Conservation (phyloP, 2,329 filamentous ascomycete genomes). For the Fusarium sp. region DNA sequence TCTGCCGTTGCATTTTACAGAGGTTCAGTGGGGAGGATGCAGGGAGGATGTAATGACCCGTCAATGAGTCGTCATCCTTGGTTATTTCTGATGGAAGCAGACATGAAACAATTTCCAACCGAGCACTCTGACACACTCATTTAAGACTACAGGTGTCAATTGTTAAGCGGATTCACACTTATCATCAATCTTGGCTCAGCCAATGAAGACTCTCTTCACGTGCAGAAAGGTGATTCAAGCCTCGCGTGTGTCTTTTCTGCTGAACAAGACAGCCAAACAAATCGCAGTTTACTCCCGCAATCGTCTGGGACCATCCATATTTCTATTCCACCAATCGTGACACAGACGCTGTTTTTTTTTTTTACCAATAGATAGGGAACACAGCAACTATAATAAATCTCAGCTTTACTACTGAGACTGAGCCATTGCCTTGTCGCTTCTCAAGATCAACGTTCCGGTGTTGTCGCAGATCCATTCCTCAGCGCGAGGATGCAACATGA, state of each 20-base stretch:
- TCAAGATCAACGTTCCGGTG: not conserved
- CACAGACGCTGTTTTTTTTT: not conserved
- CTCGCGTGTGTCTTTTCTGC: not conserved
- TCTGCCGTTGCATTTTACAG: no score
- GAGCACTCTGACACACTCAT: not conserved
- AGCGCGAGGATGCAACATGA: not conserved
- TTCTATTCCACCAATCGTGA: not conserved
- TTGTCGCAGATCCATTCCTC: not conserved
- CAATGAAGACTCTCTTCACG: not conserved
- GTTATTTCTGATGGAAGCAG: not conserved
- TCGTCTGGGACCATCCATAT: not conserved
- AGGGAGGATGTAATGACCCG: conserved; percentile 7
- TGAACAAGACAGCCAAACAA: not conserved
- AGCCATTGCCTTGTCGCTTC: not conserved
- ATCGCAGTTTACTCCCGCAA: not conserved
- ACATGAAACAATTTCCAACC: not conserved
- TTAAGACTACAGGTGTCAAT: not conserved
- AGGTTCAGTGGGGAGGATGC: not conserved
- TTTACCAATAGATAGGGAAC: not conserved
- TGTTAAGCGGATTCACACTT: not conserved
- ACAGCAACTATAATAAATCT: not conserved
- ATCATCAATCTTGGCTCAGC: not conserved
- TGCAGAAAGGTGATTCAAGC: not conserved
- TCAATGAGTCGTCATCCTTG: conserved; percentile 31
- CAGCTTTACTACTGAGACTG: not conserved